phyloP scores from a whole-genome alignment of 768 basidiomycete genomes.

The Naganishia vaughanmartiniae region DNA sequence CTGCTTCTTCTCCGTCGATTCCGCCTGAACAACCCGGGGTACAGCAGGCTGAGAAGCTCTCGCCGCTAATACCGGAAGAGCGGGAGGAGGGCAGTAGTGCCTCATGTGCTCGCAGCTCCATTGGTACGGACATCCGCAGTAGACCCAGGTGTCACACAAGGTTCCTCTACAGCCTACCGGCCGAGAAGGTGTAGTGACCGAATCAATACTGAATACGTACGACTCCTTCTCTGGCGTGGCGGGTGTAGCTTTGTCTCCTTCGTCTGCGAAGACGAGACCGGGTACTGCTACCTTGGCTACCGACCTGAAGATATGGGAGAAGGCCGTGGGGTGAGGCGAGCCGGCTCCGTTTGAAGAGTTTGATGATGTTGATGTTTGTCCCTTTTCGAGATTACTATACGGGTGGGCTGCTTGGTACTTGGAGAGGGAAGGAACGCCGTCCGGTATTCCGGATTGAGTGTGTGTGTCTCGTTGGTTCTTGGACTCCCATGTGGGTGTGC shows the following conservation, averaged over 20 bases:
- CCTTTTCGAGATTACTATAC: background rate
- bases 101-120: background rate
- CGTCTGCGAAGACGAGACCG: background rate
- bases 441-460: background rate
- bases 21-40: background rate
- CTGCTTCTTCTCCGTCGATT: background rate
- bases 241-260: background rate
- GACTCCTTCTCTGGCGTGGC: background rate
- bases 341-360: background rate
- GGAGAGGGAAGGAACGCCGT: background rate
- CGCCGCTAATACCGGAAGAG: background rate
- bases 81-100: background rate
- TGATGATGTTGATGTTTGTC: background rate
- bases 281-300: slow-evolving; percentile 1
- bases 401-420: background rate
- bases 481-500: background rate
- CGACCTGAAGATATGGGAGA: background rate
- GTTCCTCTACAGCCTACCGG: background rate
- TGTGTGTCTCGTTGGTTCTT: background rate
- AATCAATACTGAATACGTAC: background rate
- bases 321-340: background rate
- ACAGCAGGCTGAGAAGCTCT: background rate
- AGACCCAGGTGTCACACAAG: slow-evolving; percentile 1
- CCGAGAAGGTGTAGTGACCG: background rate
- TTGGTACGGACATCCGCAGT: background rate